Evolutionary conservation across 306 rosid genomes (phyloP), one percentile per base, ranked within the genome.

Genomic region (Amphicarpaea edgeworthii): DNA sequence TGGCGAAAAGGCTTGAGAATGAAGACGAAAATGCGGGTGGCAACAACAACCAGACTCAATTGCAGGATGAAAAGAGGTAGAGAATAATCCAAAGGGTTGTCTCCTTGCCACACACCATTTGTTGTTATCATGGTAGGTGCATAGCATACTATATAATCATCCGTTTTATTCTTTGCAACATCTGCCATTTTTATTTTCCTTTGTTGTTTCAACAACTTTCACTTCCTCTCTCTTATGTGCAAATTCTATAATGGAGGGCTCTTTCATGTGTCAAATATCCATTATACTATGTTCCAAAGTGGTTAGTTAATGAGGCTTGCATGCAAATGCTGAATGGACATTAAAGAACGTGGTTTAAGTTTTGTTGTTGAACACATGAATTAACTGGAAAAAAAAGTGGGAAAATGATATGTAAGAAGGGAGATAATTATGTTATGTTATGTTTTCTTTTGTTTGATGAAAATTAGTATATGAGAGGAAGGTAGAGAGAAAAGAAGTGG

Each of bases 31-130:
- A 80, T 0, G 46, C 96, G 91, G 62, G 98, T 94, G 73, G 87
- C 66, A 16, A 82, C 64, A 4, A 94, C 96, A 9, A 94, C 88
- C 54, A 94, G 17, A 28, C 95, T 86, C 26, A 94, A 57, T 69
- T 94, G 98, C 76, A 94, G 76, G 63, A 94, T 90, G 87, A 94
- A 94, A 78, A 90, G 96, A 60, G 98, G 98, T 23, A 94, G 91
- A 82, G 98, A 94, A 77, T 86, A 94, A 77, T 92, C 93, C 78
- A 94, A 72, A 85, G 98, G 98, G 72, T 92, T 94, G 43, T 94
- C 97, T 6, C 98, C 98, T 77, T 90, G 96, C 97, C 97, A 94
- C n/a, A 94, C 73, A 16, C 98, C 97, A 73, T 94, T 88, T 45
- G 98, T 94, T 20, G 96, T 92, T 38, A 94, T 85, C 98, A 92